Base-by-base conservation (phyloP, 371 early-diverging fungal species). In the Synchytrium microbalum region DNA sequence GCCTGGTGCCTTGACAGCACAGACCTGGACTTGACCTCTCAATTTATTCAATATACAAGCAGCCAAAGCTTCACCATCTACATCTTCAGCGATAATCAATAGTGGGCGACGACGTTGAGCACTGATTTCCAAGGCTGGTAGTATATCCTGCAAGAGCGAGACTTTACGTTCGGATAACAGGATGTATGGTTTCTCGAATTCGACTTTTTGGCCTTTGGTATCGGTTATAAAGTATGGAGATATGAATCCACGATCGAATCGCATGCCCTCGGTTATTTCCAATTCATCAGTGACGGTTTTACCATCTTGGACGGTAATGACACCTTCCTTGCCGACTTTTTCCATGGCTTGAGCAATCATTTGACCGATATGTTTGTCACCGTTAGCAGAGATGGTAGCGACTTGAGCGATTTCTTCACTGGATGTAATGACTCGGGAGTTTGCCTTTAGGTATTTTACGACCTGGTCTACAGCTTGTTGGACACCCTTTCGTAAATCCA, bases 161-260 rank as follows among this genome's bases (percentile, higher is more conserved):
- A 97, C 93, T 86, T 97, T 97, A 84, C 92, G 91, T 79, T 97
- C 98, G 55, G 92, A 91, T 53, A 97, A 80, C 63, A 97, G 79
- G 69, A 97, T 88, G 75, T 94, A 77, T 54, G 98, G 97, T 80
- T 97, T 97, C 84, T 97, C 98, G 62, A 96, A 93, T 78, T 96
- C 98, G 65, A 95, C 95, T 82, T 95, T 95, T 77, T 95, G 95
- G 62, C 89, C 79, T 86, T 93, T 93, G 75, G 93, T 84, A 72
- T 97, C 96, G 73, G 95, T 97, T 76, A 96, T 95, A 75, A 97
- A 97, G 86, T 97, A 96, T 33, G 98, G 98, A 32, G 96, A 95
- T 74, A 95, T 95, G 87, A 87, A 97, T 62, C 98, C 98, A 70
- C 97, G 96, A 81, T 97, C 98, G 76, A 97, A 97, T 64, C 93